phyloP scores from a whole-genome alignment of 805 yeast species.

The Saccharomyces paradoxus region DNA sequence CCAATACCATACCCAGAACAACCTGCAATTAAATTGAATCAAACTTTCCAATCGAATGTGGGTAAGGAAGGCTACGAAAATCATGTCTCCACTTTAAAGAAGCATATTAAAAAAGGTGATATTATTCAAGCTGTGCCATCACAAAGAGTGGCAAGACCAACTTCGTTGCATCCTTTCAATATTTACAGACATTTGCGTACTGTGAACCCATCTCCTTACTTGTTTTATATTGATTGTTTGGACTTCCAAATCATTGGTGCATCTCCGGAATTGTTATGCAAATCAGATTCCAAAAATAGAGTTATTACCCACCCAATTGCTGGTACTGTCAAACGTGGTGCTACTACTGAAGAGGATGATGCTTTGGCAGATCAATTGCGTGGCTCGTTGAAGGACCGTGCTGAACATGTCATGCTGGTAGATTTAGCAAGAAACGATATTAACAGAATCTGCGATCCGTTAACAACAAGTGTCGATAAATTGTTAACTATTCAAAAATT shows the following conservation, averaged over 20 bases:
- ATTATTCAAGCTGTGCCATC: conserved; percentile 98
- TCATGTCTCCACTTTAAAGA: conserved; percentile 67
- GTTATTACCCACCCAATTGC: conserved; percentile 96
- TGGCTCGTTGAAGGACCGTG: conserved; percentile 80
- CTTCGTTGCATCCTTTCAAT: conserved; percentile 92
- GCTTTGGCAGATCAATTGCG: conserved; percentile 64
- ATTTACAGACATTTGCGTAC: conserved; percentile 89
- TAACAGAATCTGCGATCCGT: conserved; percentile 88
- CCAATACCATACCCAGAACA: conserved; percentile 64
- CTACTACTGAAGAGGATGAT: conserved; percentile 87
- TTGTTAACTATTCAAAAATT: conserved; percentile 85
- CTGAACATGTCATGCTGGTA: conserved; percentile 97
- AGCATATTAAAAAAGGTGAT: conserved; percentile 84
- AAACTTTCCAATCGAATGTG: conserved; percentile 74
- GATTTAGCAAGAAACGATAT: conserved; percentile 95
- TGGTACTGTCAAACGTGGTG: conserved; percentile 89
- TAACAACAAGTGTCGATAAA: conserved; percentile 77
- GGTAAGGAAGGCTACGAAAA: conserved; percentile 89
- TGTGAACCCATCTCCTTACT: conserved; percentile 94
- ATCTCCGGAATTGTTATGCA: conserved; percentile 88
- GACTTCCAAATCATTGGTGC: conserved; percentile 97
- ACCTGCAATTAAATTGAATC: conserved; percentile 57
- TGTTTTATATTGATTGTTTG: conserved; percentile 84
- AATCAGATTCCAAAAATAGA: conserved; percentile 61
- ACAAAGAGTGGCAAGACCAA: conserved; percentile 91